Conservation (phyloP, 305 asterid genomes). For the Solanum aculeatissimum region DNA sequence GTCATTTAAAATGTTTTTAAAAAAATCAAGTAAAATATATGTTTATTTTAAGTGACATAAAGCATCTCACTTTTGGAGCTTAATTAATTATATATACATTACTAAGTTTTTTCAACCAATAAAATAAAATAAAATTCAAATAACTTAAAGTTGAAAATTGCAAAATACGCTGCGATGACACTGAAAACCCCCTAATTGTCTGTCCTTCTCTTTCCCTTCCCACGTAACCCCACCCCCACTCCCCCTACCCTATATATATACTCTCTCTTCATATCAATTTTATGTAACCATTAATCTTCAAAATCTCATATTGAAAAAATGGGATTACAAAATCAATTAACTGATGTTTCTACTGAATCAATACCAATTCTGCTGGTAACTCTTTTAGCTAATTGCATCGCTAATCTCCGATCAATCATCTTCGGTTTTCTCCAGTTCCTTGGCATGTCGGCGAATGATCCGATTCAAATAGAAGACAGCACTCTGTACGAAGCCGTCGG, state of each 20-base stretch:
- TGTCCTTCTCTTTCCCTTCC: not conserved
- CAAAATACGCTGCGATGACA: not conserved
- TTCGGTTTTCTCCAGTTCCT: conserved; percentile 18
- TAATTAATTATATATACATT: too few relatives aligned
- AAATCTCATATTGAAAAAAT: conserved; percentile 4
- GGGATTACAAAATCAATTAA: conserved; percentile 66
- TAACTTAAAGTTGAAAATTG: not conserved
- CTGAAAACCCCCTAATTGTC: not conserved
- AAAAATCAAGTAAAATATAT: too few relatives aligned
- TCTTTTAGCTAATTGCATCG: conserved; percentile 31
- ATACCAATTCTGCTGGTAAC: conserved; percentile 26
- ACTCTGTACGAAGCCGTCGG: conserved; percentile 44
- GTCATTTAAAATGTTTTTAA: too few relatives aligned
- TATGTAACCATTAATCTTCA: not conserved
- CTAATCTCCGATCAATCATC: conserved; percentile 39
- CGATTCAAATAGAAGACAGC: conserved; percentile 3
- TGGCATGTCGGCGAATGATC: conserved; percentile 11
- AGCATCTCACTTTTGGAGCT: too few relatives aligned
- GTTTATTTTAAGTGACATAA: not conserved
- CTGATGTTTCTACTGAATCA: conserved; percentile 66
- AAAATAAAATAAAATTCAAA: too few relatives aligned
- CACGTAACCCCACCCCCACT: not conserved
- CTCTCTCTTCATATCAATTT: not conserved
- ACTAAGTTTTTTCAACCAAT: too few relatives aligned
- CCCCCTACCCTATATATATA: not conserved